A percentile compares a stretch with the other conserved stretches of the same genome.
Evolutionary conservation across 2,329 filamentous ascomycete genomes (phyloP).

Genomic region (Davidsoniella eucalypti): DNA sequence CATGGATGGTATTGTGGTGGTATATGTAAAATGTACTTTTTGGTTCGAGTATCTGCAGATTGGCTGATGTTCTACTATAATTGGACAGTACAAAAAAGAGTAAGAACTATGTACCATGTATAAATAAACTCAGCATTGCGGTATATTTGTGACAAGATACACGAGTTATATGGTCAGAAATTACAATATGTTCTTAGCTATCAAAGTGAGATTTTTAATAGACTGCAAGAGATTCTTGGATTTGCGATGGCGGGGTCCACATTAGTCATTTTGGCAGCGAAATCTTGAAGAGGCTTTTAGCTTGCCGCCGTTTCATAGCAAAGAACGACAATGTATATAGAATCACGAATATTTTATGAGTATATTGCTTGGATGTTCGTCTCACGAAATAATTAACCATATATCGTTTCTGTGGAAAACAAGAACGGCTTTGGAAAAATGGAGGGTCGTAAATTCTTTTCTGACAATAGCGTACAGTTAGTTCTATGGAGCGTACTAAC

Average conservation of each 20-base stretch:
- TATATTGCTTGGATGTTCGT: too few relatives aligned
- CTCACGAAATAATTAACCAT: too few relatives aligned
- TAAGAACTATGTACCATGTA: neutral
- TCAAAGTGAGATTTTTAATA: neutral
- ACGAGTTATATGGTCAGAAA: too few relatives aligned
- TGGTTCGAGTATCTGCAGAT: neutral
- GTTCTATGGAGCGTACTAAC: conserved; percentile 8
- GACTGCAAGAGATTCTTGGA: neutral
- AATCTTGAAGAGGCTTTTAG: too few relatives aligned
- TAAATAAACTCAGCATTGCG: too few relatives aligned
- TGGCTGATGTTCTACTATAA: neutral
- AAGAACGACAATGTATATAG: too few relatives aligned
- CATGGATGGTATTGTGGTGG: neutral
- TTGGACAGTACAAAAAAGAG: neutral
- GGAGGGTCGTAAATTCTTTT: conserved; percentile 6
- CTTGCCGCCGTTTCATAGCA: too few relatives aligned
- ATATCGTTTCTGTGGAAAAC: neutral
- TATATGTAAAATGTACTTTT: neutral
- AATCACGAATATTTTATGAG: too few relatives aligned
- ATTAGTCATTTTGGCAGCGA: conserved; percentile 1
- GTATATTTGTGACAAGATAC: too few relatives aligned
- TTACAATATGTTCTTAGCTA: too few relatives aligned
- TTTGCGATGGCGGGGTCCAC: conserved; percentile 4
- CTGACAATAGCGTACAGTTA: conserved; percentile 11
- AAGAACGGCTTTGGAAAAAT: neutral